Percentiles rank a stretch among this genome's conserved stretches.
phyloP scores from a whole-genome alignment of 306 rosid genomes.

The Malus sieversii region DNA sequence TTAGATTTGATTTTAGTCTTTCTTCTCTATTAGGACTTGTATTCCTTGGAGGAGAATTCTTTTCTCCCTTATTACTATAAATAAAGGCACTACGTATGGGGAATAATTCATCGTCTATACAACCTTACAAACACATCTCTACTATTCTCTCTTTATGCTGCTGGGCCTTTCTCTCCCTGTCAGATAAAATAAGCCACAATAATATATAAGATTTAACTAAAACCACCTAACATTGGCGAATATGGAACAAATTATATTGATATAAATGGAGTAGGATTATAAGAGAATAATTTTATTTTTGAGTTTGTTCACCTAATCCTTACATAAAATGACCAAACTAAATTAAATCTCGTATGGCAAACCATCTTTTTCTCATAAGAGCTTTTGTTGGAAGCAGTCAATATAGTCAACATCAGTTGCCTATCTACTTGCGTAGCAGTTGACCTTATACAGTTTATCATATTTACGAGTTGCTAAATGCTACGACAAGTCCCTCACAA shows the following conservation, averaged over 20 bases:
- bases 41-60: no score
- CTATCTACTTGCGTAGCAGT: conserved; percentile 27
- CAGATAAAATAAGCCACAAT: no score
- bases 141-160: no score
- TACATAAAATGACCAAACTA: background rate
- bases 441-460: conserved; percentile 15
- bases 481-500: background rate
- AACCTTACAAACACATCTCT: no score
- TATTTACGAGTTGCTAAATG: background rate
- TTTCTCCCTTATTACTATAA: no score
- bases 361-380: background rate
- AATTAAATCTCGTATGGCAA: background rate
- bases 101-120: no score
- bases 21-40: no score
- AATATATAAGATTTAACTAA: no score
- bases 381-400: background rate
- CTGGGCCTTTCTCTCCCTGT: no score
- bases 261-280: conserved; percentile 19
- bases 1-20: no score
- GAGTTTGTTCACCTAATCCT: conserved; percentile 39
- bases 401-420: conserved; percentile 28
- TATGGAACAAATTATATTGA: background rate
- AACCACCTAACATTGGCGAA: no score
- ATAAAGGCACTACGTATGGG: no score
- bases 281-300: conserved; percentile 4